phyloP scores from a whole-genome alignment of 306 rosid genomes.

The Vigna radiata region DNA sequence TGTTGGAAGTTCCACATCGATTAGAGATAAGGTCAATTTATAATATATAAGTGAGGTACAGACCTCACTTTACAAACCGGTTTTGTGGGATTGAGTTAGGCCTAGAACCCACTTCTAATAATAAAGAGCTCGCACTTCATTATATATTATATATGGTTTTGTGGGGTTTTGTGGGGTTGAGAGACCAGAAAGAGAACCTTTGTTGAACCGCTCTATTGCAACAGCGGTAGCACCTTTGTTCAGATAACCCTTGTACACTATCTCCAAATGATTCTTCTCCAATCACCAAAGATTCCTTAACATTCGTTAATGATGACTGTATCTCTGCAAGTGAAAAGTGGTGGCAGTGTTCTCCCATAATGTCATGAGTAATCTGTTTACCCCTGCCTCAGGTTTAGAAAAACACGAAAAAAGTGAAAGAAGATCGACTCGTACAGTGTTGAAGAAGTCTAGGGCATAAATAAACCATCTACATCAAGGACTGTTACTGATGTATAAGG shows the following conservation, averaged over 20 bases:
- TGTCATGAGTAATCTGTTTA: not conserved
- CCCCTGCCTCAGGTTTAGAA: not conserved
- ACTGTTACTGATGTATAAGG: not conserved
- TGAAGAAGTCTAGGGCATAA: not conserved
- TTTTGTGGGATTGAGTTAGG: too few species aligned
- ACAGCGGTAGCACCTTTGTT: not conserved
- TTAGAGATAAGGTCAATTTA: too few species aligned
- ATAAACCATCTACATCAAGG: not conserved
- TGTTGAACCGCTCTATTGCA: not conserved
- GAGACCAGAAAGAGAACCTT: not conserved
- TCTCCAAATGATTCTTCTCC: constrained; percentile 1
- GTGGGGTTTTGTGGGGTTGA: too few species aligned
- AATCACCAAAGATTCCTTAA: not conserved
- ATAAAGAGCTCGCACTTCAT: too few species aligned
- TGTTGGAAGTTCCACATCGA: too few species aligned
- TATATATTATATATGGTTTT: too few species aligned
- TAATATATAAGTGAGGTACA: too few species aligned
- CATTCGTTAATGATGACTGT: not conserved
- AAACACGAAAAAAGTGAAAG: not conserved
- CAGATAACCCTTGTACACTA: not conserved
- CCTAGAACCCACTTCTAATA: too few species aligned
- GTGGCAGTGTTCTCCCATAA: not conserved
- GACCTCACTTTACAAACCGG: too few species aligned
- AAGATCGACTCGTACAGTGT: not conserved
- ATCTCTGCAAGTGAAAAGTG: constrained; percentile 4